Conservation (phyloP, 2,329 filamentous ascomycete species). For the Emergomyces pasteurianus region DNA sequence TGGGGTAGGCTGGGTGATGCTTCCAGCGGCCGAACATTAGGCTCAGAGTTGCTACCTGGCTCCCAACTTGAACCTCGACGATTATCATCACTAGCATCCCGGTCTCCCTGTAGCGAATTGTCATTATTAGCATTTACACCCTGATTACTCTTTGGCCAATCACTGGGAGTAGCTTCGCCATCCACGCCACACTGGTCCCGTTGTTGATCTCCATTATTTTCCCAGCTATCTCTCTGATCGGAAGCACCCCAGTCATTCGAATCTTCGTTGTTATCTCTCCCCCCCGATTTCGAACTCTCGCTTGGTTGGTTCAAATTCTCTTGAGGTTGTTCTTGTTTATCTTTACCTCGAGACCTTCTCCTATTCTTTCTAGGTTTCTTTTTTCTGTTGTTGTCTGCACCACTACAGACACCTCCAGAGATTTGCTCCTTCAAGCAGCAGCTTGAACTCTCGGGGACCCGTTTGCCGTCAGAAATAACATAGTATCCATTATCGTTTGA, state of each 20-base stretch:
- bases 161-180: background rate
- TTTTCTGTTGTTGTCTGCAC: background rate
- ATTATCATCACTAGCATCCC: background rate
- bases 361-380: background rate
- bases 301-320: background rate
- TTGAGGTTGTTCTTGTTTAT: background rate
- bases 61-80: background rate
- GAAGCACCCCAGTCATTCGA: background rate
- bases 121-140: background rate
- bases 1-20: background rate
- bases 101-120: background rate
- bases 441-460: conserved; percentile 3
- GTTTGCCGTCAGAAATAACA: conserved; percentile 10
- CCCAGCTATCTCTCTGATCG: background rate
- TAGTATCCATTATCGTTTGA: conserved; percentile 9
- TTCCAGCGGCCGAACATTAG: background rate
- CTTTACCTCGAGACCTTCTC: background rate
- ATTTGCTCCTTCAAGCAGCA: background rate
- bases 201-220: background rate
- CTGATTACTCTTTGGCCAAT: background rate
- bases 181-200: background rate
- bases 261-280: background rate
- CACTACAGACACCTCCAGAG: background rate
- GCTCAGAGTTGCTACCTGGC: background rate
- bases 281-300: background rate